Evolutionary conservation across 371 early-diverging fungal genomes (phyloP).

Genomic region (Actinomortierella ambigua): DNA sequence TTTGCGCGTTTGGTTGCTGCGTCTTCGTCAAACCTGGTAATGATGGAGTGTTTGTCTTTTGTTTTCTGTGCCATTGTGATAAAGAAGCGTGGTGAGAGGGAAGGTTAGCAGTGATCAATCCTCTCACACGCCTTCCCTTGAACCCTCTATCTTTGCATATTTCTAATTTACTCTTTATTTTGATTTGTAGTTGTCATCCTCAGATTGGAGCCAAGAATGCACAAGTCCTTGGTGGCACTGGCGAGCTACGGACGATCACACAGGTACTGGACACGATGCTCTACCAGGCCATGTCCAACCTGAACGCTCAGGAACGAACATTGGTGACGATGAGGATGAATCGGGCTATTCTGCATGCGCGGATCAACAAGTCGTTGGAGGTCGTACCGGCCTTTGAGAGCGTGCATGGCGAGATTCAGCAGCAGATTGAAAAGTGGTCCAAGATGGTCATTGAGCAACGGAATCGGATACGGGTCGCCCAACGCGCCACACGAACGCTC

Average conservation of each 20-base stretch:
- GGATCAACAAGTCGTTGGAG: constrained; percentile 11
- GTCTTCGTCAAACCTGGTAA: constrained; percentile 40
- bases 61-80: too few relatives aligned
- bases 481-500: not conserved
- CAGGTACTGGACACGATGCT: constrained; percentile 59
- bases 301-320: constrained; percentile 18
- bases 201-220: constrained; percentile 55
- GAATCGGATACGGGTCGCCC: too few relatives aligned
- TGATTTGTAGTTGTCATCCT: constrained; percentile 56
- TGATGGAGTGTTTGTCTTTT: too few relatives aligned
- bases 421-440: constrained; percentile 13
- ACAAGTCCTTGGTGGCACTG: constrained; percentile 45
- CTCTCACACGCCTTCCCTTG: too few relatives aligned
- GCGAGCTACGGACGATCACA: constrained; percentile 24
- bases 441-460: too few relatives aligned
- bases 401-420: constrained; percentile 9
- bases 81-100: too few relatives aligned
- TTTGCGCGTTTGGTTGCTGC: constrained; percentile 25
- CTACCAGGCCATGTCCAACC: constrained; percentile 31
- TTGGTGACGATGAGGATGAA: constrained; percentile 10
- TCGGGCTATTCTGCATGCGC: constrained; percentile 24
- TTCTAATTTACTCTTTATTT: not conserved
- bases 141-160: too few relatives aligned
- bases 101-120: too few relatives aligned
- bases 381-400: constrained; percentile 10